A percentile compares a stretch with the other conserved stretches of the same genome.
These are phyloP conservation scores for Tilletia indica DNA, from an alignment of 1,284 basidiomycete genomes.

Conservation along the genomic window DNA sequence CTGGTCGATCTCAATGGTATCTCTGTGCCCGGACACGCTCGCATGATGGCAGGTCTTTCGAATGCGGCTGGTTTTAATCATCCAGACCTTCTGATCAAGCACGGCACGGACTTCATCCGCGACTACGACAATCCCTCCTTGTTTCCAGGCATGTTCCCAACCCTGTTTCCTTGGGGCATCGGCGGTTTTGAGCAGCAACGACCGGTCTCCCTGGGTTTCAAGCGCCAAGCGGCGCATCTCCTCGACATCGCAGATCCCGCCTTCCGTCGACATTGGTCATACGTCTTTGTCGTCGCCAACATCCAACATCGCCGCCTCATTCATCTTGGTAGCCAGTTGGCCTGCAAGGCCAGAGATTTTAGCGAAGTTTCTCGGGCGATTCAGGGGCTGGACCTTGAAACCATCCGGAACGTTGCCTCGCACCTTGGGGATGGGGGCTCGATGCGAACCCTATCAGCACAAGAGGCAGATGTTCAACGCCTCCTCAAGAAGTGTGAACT, in stretches of 20 bases:
- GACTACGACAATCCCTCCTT: not conserved
- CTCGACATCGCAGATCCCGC: not conserved
- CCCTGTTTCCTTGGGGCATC: not conserved
- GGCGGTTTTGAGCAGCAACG: not conserved
- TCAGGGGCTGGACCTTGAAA: not conserved
- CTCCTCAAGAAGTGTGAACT: not conserved
- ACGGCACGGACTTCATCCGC: not conserved
- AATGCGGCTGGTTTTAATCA: not conserved
- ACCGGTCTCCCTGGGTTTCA: not conserved
- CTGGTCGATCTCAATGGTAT: not conserved
- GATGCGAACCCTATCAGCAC: not conserved
- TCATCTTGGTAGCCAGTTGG: not conserved
- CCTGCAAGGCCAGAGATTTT: not conserved
- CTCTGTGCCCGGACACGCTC: not conserved
- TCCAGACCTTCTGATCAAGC: not conserved
- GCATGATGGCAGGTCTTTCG: not conserved
- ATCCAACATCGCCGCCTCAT: not conserved
- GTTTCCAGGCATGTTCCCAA: not conserved
- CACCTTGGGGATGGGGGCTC: not conserved
- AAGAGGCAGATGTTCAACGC: not conserved
- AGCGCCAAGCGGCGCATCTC: not conserved
- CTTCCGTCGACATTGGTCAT: not conserved
- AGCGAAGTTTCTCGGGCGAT: not conserved
- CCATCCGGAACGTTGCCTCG: not conserved
- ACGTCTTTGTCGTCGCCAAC: not conserved